Conservation (phyloP, 2,329 filamentous ascomycete species). For the Diaporthe helianthi region DNA sequence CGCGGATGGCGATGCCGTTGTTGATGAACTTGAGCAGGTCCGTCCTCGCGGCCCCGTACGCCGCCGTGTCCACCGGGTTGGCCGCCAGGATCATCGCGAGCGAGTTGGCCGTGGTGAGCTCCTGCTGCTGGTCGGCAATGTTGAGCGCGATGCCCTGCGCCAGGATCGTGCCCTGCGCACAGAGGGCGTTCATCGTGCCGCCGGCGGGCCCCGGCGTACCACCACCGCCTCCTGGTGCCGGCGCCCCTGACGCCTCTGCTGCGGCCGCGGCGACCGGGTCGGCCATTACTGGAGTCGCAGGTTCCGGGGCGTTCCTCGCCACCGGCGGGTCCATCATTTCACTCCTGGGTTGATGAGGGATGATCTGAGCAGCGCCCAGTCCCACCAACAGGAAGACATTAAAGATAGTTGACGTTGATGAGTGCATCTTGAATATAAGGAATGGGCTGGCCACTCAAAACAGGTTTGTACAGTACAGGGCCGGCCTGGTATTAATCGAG, state of each 20-base stretch:
- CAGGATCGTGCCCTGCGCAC: constrained; percentile 36
- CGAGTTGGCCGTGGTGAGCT: constrained; percentile 34
- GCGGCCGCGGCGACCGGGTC: neutral
- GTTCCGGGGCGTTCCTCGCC: neutral
- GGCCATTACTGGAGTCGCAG: constrained; percentile 3
- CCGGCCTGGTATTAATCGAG: constrained; percentile 11
- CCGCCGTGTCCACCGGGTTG: constrained; percentile 29
- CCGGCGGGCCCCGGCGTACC: neutral
- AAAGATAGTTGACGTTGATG: constrained; percentile 14
- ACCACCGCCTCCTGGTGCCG: constrained; percentile 5
- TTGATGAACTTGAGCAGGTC: constrained; percentile 37
- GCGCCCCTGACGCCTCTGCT: constrained; percentile 13
- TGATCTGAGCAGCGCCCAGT: constrained; percentile 5
- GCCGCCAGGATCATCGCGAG: constrained; percentile 31
- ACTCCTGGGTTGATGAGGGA: neutral
- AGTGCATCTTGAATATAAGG: constrained; percentile 13
- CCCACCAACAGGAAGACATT: constrained; percentile 10
- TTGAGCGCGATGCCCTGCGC: constrained; percentile 38
- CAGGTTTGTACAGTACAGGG: neutral
- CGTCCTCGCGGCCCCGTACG: constrained; percentile 35
- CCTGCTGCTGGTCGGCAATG: constrained; percentile 38
- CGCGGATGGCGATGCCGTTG: constrained; percentile 38
- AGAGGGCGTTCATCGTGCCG: constrained; percentile 18
- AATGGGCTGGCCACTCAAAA: constrained; percentile 5
- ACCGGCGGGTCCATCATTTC: neutral